Base-by-base conservation (phyloP, 2,329 filamentous ascomycete species). In the Albophoma yamanashiensis region DNA sequence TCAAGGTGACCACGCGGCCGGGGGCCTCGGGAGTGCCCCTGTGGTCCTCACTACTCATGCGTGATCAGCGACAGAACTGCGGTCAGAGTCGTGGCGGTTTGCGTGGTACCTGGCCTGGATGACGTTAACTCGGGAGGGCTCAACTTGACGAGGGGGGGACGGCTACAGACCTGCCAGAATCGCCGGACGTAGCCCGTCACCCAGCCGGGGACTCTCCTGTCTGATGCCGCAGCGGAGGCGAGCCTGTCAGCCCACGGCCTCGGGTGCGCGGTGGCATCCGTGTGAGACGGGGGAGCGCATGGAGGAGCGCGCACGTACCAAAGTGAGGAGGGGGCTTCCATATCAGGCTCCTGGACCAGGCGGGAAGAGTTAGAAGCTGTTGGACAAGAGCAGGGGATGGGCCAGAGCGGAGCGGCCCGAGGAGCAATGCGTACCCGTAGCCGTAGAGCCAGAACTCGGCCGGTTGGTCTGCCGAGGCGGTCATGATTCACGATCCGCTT, bases 321-420 rank as follows among this genome's bases (percentile, higher is more conserved):
- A 89, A 97, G 72, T 96, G 90, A 66, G 94, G 94, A 63, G 94
- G 94, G 60, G 94, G 93, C 74, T 97, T 99, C 92, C 92, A 99
- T 68, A 99, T 97, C 72, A 99, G 77, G 73, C 92, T 96, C 76
- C 93, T 78, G 60, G 39, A 53, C 20, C 31, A 58, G 17, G 14
- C n/a, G 34, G n/a, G 31, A 14, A 36, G 56, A 50, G 25, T 31
- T 15, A 43, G 20, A n/a, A 31, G 36, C 25, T 17, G 25, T 25
- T 6, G 56, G 22, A 25, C 39, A 55, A 55, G 56, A 58, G 62
- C 50, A 60, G 39, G 56, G 43, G 57, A 43, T 61, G 56, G 38
- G 31, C 55, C n/a, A 14, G 53, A 25, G 5, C 40, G 47, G 40
- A 50, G 17, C 43, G n/a, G 38, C 12, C 14, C 45, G 22, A 56